These are phyloP conservation scores for Chlorella sp. DNA, from an alignment of 139 green algal species.

Conservation along the genomic window DNA sequence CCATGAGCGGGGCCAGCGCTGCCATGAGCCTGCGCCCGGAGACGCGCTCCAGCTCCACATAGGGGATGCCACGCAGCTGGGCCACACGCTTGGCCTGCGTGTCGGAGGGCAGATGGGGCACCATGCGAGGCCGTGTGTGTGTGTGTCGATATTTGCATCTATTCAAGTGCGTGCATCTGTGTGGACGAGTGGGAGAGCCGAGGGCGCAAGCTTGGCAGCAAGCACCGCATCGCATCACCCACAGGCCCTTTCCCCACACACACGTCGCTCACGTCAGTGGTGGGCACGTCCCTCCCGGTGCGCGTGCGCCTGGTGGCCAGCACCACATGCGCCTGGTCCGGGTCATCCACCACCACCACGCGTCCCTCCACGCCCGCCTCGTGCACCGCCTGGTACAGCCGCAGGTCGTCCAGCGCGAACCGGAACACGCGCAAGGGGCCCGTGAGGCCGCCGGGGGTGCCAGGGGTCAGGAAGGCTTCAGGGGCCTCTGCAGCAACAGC, in stretches of 20 bases:
- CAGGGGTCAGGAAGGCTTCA: too few relatives aligned
- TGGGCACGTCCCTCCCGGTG: slow-evolving; percentile 12
- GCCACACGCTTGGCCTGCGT: slow-evolving; percentile 11
- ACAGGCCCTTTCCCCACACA: neutral
- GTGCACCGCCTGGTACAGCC: slow-evolving; percentile 19
- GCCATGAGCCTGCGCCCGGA: slow-evolving; percentile 10
- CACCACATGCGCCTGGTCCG: slow-evolving; percentile 16
- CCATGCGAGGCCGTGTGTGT: too few relatives aligned
- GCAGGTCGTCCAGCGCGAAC: slow-evolving; percentile 23
- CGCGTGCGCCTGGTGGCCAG: slow-evolving; percentile 12
- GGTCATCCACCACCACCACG: slow-evolving; percentile 13
- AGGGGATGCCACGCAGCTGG: slow-evolving; percentile 6
- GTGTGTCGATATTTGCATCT: too few relatives aligned
- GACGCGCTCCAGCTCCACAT: slow-evolving; percentile 10
- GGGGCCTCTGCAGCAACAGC: too few relatives aligned
- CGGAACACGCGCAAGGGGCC: slow-evolving; percentile 13
- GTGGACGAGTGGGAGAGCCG: neutral
- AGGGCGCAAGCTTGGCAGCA: neutral
- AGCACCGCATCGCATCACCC: too few relatives aligned
- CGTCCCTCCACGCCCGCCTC: slow-evolving; percentile 12
- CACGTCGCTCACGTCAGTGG: slow-evolving; percentile 15
- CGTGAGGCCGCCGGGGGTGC: too few relatives aligned
- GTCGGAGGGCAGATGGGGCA: neutral
- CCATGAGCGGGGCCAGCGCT: slow-evolving; percentile 13
- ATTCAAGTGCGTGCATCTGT: neutral